Evolutionary conservation across 306 rosid genomes (phyloP), one percentile per base, ranked within the genome.

Genomic region (Geum urbanum): DNA sequence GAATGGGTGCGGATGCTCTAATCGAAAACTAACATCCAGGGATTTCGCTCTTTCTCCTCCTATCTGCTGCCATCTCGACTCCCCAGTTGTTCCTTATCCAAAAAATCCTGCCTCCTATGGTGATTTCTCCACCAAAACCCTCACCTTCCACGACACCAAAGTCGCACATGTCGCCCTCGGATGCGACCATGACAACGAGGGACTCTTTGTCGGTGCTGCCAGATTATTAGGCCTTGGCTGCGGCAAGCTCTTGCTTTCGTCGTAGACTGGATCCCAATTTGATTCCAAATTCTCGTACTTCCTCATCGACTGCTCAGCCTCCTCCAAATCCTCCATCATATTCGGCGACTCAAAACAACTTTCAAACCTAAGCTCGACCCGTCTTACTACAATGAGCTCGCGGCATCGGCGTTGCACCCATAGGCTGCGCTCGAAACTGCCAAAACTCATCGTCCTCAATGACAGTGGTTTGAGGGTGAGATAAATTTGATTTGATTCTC

Each of bases 141-240:
- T 90, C 63, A 92, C 98, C 27, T 92, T 92, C 69, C 90, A 97
- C 0, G 55, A 80, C 63, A 76, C 72, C 0, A 77, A 82, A n/a
- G 90, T 92, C 39, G 64, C 71, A 24, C 86, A 84, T 4, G 97
- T 90, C 13, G 96, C 98, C 0, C 67, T 94, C 2, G 97, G 97
- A 0, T 90, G 98, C 12, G 97, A 96, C 82, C 98, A 90, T 73
- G 89, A 88, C 46, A 87, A 94, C 43, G 89, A 86, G 69, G 97
- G 97, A 0, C 69, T 94, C n/a, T 94, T 94, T 69, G 85, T 88
- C 3, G 97, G 97, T 18, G 98, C 97, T 0, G 97, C 96, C 0
- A 97, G 97, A 9, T 69, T 94, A 0, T 66, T 90, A 9, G 98
- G 98, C 0, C 94, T 94, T 7, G 98, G 97, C 50, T 86, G 97